Evolutionary conservation across 2,329 filamentous ascomycete species (phyloP).

Genomic region (Colletotrichum limetticola): DNA sequence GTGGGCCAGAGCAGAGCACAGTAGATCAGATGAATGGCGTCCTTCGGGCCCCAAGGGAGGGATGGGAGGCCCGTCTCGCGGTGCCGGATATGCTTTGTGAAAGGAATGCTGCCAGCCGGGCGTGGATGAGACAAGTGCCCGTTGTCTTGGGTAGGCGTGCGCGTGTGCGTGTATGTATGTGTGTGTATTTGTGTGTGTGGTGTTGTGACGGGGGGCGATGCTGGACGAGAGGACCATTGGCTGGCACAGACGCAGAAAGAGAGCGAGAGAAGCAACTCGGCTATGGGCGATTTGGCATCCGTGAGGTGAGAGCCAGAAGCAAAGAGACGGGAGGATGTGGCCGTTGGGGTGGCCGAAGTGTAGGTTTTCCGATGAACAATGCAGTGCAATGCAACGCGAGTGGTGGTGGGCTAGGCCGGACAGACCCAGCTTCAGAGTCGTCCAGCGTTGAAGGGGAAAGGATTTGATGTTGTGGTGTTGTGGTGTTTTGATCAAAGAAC

Average conservation of each 20-base stretch:
- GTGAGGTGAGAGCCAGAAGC: neutral
- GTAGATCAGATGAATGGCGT: constrained; percentile 33
- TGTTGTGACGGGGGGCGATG: neutral
- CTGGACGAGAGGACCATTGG: neutral
- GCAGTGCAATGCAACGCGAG: constrained; percentile 5
- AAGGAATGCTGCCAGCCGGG: constrained; percentile 21
- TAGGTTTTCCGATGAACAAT: constrained; percentile 5
- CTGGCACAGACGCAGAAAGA: neutral
- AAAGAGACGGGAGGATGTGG: neutral
- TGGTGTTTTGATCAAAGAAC: neutral
- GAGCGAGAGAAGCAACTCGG: neutral
- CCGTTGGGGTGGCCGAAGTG: neutral
- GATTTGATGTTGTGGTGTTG: neutral
- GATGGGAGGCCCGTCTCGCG: constrained; percentile 1
- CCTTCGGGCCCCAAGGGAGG: constrained; percentile 19
- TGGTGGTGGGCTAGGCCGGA: neutral
- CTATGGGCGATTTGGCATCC: neutral
- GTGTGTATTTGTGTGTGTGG: neutral
- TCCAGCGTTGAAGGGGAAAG: neutral
- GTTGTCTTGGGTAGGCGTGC: constrained; percentile 19
- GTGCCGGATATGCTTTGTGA: constrained; percentile 10
- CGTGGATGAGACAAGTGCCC: constrained; percentile 28
- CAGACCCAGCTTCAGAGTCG: neutral
- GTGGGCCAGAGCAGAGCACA: constrained; percentile 15
- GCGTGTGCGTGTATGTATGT: neutral